Percentiles rank a stretch among this genome's conserved stretches.
Conservation (phyloP, 2,329 filamentous ascomycete species). For the Colletotrichum australisinense region DNA sequence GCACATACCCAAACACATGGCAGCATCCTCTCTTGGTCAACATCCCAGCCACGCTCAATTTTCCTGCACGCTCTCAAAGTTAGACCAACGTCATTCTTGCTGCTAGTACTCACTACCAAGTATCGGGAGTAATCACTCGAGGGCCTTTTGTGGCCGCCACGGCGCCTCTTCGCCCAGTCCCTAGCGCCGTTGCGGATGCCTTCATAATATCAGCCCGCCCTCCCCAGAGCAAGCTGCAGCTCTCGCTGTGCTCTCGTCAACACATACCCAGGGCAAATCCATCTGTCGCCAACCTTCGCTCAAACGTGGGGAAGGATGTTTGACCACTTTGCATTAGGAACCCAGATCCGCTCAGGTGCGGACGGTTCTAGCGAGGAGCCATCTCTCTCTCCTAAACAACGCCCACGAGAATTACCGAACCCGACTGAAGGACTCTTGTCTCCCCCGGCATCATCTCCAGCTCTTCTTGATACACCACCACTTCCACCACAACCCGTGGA, state of each 20-base stretch:
- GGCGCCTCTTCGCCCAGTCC: slow-evolving; percentile 8
- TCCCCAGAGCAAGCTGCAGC: background rate
- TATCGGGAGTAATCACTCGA: slow-evolving; percentile 6
- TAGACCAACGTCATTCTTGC: slow-evolving; percentile 24
- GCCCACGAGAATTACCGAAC: slow-evolving; percentile 4
- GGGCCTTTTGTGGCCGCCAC: slow-evolving; percentile 32
- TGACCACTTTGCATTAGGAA: slow-evolving; percentile 28
- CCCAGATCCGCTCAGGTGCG: slow-evolving; percentile 11
- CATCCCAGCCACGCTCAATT: background rate
- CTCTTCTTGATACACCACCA: background rate
- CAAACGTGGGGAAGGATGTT: slow-evolving; percentile 14
- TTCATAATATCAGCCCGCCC: slow-evolving; percentile 28
- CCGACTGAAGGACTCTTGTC: background rate
- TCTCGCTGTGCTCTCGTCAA: background rate
- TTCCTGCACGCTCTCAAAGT: slow-evolving; percentile 1
- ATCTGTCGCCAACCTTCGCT: background rate
- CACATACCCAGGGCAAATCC: background rate
- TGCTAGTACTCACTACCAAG: background rate
- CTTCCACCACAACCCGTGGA: slow-evolving; percentile 21
- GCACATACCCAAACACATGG: slow-evolving; percentile 7
- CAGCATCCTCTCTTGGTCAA: background rate
- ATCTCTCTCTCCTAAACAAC: slow-evolving; percentile 25
- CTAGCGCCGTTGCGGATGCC: slow-evolving; percentile 30
- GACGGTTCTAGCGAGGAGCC: slow-evolving; percentile 5
- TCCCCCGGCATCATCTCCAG: background rate